Base-by-base conservation (phyloP, 257 asterid genomes). In the Ligustrum vulgare region DNA sequence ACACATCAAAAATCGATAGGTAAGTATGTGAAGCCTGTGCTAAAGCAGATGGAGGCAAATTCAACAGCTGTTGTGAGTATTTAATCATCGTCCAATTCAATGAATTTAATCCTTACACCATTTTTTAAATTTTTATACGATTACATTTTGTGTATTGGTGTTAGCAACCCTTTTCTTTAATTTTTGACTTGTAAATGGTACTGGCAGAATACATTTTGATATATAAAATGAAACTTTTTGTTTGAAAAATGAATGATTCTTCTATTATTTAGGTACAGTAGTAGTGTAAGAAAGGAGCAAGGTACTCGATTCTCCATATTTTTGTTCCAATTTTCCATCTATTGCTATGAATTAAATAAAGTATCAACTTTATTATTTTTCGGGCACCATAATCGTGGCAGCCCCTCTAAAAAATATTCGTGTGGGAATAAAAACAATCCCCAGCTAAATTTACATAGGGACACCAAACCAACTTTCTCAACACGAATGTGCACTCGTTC, bases 1-100 rank as follows among this genome's bases (percentile, higher is more conserved):
- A 62, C 81, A 3, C 85, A 67, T 13, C 91, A 87, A 67, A 85
- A 85, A 74, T 75, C 82, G 31, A 18, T 87, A 28, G 91, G 91
- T 33, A 85, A 83, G 76, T 87, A 79, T 39, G 84, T 87, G 69
- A 87, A 83, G 78, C 89, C 89, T 13, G 82, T 85, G n/a, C 83
- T 77, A 36, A 86, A 86, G 18, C 67, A 66, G 62, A 78, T 25
- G 43, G 72, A 74, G 4, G 72, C 78, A 28, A 87, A 83, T 80
- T 36, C 84, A 35, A 82, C 79, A 5, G 63, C 63, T 45, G 23
- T 41, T 47, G 11, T 13, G 18, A 22, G 68, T 64, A 69, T 39
- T 23, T 28, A 72, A 20, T 47, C 56, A 45, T 62, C 56, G 37
- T 62, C 67, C 34, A 22, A 77, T 67, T 81, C 51, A 68, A 79